phyloP scores from a whole-genome alignment of 495 filamentous ascomycete species.

The Chaetomidium leptoderma region DNA sequence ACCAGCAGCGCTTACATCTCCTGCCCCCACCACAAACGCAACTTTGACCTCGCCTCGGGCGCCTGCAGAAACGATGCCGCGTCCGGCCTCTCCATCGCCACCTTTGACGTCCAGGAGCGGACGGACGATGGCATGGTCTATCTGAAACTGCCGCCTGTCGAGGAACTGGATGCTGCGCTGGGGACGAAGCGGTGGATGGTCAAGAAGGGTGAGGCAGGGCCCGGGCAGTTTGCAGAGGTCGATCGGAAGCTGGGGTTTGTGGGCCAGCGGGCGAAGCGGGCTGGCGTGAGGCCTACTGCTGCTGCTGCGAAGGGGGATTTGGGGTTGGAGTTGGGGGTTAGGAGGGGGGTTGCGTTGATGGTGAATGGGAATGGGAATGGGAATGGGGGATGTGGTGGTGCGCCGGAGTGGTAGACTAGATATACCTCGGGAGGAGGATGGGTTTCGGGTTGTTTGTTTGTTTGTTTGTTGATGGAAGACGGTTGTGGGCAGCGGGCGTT shows the following conservation, averaged over 20 bases:
- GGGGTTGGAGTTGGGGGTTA: slow-evolving; percentile 29
- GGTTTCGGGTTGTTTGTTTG: not conserved
- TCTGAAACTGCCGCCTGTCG: slow-evolving; percentile 75
- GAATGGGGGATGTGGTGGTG: slow-evolving; percentile 44
- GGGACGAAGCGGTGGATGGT: slow-evolving; percentile 84
- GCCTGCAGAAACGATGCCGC: slow-evolving; percentile 73
- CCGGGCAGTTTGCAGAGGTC: slow-evolving; percentile 61
- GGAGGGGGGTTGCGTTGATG: slow-evolving; percentile 43
- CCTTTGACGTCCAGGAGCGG: slow-evolving; percentile 71
- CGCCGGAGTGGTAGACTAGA: slow-evolving; percentile 63
- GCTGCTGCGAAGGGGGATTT: slow-evolving; percentile 35
- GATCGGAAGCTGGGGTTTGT: slow-evolving; percentile 57
- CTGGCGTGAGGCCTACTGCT: slow-evolving; percentile 42
- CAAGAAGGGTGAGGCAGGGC: slow-evolving; percentile 60
- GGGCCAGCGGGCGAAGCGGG: slow-evolving; percentile 37
- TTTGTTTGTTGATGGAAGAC: not conserved
- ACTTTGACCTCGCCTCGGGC: slow-evolving; percentile 74
- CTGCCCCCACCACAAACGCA: slow-evolving; percentile 91
- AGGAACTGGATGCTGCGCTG: slow-evolving; percentile 77
- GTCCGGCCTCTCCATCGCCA: slow-evolving; percentile 75
- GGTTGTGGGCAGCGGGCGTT: not conserved
- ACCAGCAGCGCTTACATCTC: slow-evolving; percentile 70
- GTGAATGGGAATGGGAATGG: slow-evolving; percentile 19
- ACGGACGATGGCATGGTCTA: slow-evolving; percentile 66
- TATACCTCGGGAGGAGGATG: not conserved